Conservation (phyloP, 2,329 filamentous ascomycete genomes). For the Gnomoniopsis smithogilvyi region DNA sequence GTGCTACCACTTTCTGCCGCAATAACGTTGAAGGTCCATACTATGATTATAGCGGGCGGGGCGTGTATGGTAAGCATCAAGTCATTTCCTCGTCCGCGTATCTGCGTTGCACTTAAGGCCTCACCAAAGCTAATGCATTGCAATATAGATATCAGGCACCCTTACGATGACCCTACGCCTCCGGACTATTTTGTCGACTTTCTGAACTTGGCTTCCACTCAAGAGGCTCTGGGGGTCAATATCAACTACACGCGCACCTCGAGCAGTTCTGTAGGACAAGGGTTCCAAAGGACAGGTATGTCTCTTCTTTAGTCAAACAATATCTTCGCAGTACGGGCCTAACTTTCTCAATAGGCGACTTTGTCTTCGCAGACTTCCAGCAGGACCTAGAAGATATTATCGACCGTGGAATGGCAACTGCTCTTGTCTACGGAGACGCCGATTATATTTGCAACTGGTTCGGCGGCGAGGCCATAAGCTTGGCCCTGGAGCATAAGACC, state of each 20-base stretch:
- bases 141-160: slow-evolving; percentile 43
- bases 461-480: slow-evolving; percentile 63
- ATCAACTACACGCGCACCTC: slow-evolving; percentile 45
- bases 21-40: background rate
- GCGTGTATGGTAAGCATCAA: slow-evolving; percentile 36
- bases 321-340: background rate
- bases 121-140: background rate
- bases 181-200: slow-evolving; percentile 55
- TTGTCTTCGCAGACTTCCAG: slow-evolving; percentile 56
- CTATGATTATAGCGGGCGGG: slow-evolving; percentile 29
- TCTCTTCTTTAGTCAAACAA: background rate
- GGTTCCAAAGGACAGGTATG: slow-evolving; percentile 27
- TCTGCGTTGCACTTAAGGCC: background rate
- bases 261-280: slow-evolving; percentile 38
- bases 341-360: slow-evolving; percentile 46
- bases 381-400: slow-evolving; percentile 51
- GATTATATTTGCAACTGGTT: slow-evolving; percentile 56
- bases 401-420: slow-evolving; percentile 56
- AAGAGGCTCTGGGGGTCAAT: slow-evolving; percentile 53
- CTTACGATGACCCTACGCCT: slow-evolving; percentile 48
- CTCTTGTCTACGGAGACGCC: slow-evolving; percentile 55
- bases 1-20: background rate
- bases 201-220: slow-evolving; percentile 51
- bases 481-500: slow-evolving; percentile 49
- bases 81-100: background rate